Conservation (phyloP, 306 rosid species). For the Pyrus bretschneideri region DNA sequence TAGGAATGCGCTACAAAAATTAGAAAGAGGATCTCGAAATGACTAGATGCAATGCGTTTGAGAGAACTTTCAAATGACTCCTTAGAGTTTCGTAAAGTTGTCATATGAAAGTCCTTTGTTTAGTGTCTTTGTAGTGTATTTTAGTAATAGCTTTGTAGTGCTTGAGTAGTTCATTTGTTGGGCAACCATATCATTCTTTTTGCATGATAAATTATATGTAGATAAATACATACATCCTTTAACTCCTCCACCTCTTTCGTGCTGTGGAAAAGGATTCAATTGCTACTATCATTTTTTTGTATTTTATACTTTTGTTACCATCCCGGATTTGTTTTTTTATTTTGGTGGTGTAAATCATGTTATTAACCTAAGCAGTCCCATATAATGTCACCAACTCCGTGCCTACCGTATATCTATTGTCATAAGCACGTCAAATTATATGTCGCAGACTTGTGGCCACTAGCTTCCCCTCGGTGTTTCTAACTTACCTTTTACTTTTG, state of each 20-base stretch:
- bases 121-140: not conserved
- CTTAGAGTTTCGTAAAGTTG: not conserved
- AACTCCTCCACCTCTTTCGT: not conserved
- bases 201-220: not conserved
- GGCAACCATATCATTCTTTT: not conserved
- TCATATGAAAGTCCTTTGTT: not conserved
- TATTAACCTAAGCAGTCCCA: not conserved
- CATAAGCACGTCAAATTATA: not conserved
- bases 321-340: not conserved
- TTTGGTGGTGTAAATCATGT: not conserved
- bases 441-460: not conserved
- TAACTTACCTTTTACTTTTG: not conserved
- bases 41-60: not conserved
- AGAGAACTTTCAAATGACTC: not conserved
- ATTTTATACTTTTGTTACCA: not conserved
- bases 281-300: not conserved
- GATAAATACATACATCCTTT: not conserved
- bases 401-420: not conserved
- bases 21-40: not conserved
- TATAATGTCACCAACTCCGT: not conserved
- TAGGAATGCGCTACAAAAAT: not conserved
- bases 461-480: slow-evolving; percentile 2
- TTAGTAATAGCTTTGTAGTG: not conserved
- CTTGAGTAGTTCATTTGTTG: not conserved
- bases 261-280: not conserved